These are phyloP conservation scores for Aspergillus avenaceus DNA, from an alignment of 495 filamentous ascomycete genomes.

Conservation along the genomic window DNA sequence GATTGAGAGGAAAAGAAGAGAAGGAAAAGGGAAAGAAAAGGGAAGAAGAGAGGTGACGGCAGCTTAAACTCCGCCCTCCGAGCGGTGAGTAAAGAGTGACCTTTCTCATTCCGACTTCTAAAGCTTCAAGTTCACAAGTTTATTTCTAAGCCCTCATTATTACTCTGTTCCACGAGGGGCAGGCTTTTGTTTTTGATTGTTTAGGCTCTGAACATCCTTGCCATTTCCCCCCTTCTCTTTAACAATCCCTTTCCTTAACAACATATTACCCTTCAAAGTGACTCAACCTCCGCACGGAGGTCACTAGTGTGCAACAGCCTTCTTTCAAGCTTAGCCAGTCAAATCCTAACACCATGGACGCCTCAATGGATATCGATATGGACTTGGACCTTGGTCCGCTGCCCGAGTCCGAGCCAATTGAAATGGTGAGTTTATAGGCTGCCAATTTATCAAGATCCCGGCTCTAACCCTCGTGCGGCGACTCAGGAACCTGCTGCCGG, in stretches of 20 bases:
- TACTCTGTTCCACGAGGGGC: too few relatives aligned
- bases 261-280: not conserved
- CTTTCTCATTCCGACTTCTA: not conserved
- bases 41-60: too few relatives aligned
- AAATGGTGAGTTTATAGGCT: conserved; percentile 23
- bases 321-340: conserved; percentile 1
- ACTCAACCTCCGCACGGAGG: conserved; percentile 14
- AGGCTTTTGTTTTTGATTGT: too few relatives aligned
- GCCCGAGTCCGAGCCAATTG: conserved; percentile 37
- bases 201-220: not conserved
- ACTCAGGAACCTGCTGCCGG: conserved; percentile 21
- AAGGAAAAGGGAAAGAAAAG: not conserved
- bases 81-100: not conserved
- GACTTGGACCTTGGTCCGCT: conserved; percentile 60
- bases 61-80: too few relatives aligned
- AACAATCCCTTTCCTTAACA: not conserved
- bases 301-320: conserved; percentile 15
- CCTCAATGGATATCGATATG: conserved; percentile 73
- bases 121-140: not conserved
- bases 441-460: not conserved
- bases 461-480: conserved; percentile 2
- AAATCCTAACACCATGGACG: conserved; percentile 23
- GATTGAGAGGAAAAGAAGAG: not conserved
- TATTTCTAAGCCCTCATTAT: too few relatives aligned
- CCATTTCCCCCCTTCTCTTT: not conserved